These are phyloP conservation scores for Actinomortierella wolfii DNA, from an alignment of 371 early-diverging fungal species.

Conservation along the genomic window DNA sequence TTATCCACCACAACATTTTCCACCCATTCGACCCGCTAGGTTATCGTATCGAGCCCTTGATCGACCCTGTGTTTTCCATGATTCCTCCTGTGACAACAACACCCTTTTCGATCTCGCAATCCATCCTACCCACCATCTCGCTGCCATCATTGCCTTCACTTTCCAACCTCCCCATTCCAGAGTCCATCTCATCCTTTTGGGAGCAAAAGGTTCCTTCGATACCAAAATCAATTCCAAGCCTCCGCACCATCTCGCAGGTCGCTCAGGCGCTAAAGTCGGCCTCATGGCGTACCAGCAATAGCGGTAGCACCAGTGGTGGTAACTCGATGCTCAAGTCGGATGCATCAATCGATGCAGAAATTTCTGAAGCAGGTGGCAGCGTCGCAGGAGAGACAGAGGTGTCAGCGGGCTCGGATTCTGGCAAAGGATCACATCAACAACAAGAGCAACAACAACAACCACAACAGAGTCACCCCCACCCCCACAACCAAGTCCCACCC, in stretches of 20 bases:
- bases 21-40: conserved; percentile 75
- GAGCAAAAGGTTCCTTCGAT: conserved; percentile 33
- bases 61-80: conserved; percentile 55
- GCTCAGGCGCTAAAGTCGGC: conserved; percentile 36
- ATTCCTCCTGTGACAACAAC: conserved; percentile 54
- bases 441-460: background rate
- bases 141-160: conserved; percentile 28
- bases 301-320: background rate
- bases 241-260: conserved; percentile 28
- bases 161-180: conserved; percentile 26
- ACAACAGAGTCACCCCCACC: background rate
- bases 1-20: conserved; percentile 65
- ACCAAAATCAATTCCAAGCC: conserved; percentile 23
- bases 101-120: conserved; percentile 14
- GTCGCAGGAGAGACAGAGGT: background rate
- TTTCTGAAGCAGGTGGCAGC: too few species aligned
- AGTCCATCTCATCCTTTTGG: conserved; percentile 33
- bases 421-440: background rate
- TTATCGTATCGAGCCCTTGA: conserved; percentile 70
- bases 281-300: conserved; percentile 22
- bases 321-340: too few species aligned
- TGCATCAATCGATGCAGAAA: too few species aligned
- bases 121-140: conserved; percentile 17
- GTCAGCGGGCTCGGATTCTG: background rate
- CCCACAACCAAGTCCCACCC: background rate